These are phyloP conservation scores for Ceratocystis ficicola DNA, from an alignment of 2,329 filamentous ascomycete genomes.

Conservation along the genomic window DNA sequence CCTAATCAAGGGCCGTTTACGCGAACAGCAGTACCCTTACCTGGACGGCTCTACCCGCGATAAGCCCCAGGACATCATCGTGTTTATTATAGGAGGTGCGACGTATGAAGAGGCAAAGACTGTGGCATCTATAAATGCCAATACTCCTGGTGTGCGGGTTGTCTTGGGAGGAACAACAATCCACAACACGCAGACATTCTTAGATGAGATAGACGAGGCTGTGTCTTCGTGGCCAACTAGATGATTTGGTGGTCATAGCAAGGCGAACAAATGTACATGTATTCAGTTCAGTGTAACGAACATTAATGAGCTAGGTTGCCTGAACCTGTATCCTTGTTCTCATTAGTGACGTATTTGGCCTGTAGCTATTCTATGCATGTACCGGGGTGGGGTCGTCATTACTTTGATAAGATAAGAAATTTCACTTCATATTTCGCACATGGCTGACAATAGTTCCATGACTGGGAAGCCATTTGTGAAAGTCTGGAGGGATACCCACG, in stretches of 20 bases:
- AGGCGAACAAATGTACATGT: not conserved
- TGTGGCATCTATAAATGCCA: constrained; percentile 87
- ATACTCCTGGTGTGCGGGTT: constrained; percentile 74
- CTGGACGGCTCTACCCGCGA: constrained; percentile 82
- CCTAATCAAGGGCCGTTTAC: constrained; percentile 79
- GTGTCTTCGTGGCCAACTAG: constrained; percentile 64
- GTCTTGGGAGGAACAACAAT: constrained; percentile 80
- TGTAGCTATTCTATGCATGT: constrained; percentile 13
- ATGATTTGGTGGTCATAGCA: not conserved
- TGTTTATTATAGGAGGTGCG: constrained; percentile 86
- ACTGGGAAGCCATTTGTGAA: too few species aligned
- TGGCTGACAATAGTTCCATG: not conserved
- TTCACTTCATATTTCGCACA: not conserved
- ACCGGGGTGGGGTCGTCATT: constrained; percentile 11
- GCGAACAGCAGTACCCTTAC: constrained; percentile 83
- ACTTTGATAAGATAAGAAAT: constrained; percentile 22
- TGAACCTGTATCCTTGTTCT: not conserved
- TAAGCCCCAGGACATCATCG: constrained; percentile 90
- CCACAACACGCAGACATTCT: constrained; percentile 75
- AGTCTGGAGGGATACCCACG: not conserved
- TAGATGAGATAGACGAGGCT: constrained; percentile 84
- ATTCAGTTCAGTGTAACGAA: not conserved
- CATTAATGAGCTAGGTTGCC: constrained; percentile 1
- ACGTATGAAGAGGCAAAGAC: constrained; percentile 97
- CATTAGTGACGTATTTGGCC: constrained; percentile 1